Base-by-base conservation (phyloP, 2,329 filamentous ascomycete genomes). In the Diplodia scrobiculata region DNA sequence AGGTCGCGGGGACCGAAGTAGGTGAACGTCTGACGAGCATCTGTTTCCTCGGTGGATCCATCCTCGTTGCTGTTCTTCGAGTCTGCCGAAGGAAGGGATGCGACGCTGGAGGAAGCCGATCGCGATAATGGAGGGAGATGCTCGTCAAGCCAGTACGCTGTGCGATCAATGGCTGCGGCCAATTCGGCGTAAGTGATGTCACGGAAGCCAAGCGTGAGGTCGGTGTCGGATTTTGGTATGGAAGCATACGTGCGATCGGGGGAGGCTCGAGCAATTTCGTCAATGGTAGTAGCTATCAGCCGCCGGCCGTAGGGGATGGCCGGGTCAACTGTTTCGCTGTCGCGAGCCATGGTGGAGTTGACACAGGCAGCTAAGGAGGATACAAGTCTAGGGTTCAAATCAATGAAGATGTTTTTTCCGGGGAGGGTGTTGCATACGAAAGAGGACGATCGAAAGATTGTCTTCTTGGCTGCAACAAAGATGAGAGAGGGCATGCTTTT, bases 1-100 rank as follows among this genome's bases (percentile, higher is more conserved):
- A 69, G 32, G 51, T 70, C 69, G 21, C 68, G 68, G 2, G 66
- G 66, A n/a, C 69, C 69, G n/a, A 41, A 58, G 34, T 58, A 58
- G 2, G 53, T 36, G 17, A 58, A 58, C 9, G 53, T 58, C 36
- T 58, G 53, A n/a, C 19, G 32, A 19, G 13, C 7, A 3, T n/a
- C 27, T 3, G 10, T 32, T 17, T 2, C 50, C 1, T 27, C 5
- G 9, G 27, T n/a, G 3, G 32, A 11, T 1, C 19, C 52, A 21
- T 51, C 3, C 10, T 19, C 29, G 4, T 54, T 27, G 10, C 9
- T 32, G 34, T 21, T 17, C 7, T 29, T 19, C 3, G 10, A 9
- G 3, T 17, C 5, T 1, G 17, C 13, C 10, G 52, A 34, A 36
- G 10, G 48, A 27, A 19, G 21, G 10, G 48, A 51, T 17, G 19